Conservation (phyloP, 2,329 filamentous ascomycete genomes). For the Hymenoscyphus salicellus region DNA sequence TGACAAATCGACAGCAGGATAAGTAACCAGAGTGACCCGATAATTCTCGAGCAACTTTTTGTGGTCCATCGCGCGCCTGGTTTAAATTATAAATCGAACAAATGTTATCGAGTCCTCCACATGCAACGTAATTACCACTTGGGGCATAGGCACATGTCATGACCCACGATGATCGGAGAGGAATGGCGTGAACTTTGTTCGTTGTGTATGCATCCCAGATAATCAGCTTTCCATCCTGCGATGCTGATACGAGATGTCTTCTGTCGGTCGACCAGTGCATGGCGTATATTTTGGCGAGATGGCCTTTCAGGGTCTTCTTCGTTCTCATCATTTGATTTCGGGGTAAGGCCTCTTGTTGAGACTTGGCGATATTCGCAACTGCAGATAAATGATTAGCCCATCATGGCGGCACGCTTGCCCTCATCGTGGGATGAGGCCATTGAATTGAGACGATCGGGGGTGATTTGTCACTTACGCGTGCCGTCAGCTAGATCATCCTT, state of each 20-base stretch:
- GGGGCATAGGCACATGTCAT: conserved; percentile 99
- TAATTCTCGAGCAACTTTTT: conserved; percentile 89
- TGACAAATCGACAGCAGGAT: conserved; percentile 98
- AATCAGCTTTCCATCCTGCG: conserved; percentile 98
- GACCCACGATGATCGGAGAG: conserved; percentile 95
- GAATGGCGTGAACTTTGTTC: conserved; percentile 99
- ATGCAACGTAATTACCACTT: conserved; percentile 96
- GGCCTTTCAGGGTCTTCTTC: conserved; percentile 93
- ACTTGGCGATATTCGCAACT: conserved; percentile 91
- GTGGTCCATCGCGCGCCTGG: conserved; percentile 89
- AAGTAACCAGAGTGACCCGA: conserved; percentile 97
- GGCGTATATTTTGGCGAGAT: conserved; percentile 98
- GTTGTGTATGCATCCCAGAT: conserved; percentile 99
- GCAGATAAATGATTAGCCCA: conserved; percentile 27
- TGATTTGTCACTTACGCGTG: conserved; percentile 68
- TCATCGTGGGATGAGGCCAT: conserved; percentile 9
- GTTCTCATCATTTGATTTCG: conserved; percentile 94
- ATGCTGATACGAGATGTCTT: conserved; percentile 93
- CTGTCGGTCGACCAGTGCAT: conserved; percentile 99
- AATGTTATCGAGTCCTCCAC: conserved; percentile 98
- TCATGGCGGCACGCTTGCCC: not conserved
- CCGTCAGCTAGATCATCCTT: conserved; percentile 99
- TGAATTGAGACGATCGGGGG: conserved; percentile 1
- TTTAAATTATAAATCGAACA: conserved; percentile 99
- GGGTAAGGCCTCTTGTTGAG: conserved; percentile 87